Percentiles rank a stretch among this genome's conserved stretches.
These are phyloP conservation scores for Incumbomyces lentus DNA, from an alignment of 2,329 filamentous ascomycete species.

Conservation along the genomic window DNA sequence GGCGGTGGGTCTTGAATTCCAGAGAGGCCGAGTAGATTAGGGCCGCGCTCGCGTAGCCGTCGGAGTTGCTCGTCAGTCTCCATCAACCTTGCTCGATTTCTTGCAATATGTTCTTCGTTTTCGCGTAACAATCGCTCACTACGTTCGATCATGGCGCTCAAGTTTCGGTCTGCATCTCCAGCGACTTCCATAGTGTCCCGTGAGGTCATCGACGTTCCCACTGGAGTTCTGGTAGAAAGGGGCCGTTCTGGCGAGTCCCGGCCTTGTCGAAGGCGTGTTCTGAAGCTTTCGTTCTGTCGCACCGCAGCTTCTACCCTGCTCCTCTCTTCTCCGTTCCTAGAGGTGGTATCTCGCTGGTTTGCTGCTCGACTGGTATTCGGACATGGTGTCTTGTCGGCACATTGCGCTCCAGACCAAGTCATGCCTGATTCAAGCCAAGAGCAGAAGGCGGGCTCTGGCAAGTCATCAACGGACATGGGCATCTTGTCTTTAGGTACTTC, in stretches of 20 bases:
- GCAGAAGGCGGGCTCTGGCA: conserved; percentile 37
- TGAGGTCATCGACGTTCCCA: not conserved
- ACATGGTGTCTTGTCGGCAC: conserved; percentile 33
- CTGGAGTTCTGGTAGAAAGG: not conserved
- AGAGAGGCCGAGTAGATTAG: not conserved
- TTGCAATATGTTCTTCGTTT: not conserved
- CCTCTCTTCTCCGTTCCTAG: not conserved
- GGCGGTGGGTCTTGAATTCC: not conserved
- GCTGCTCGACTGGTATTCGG: not conserved
- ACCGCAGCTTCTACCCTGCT: not conserved
- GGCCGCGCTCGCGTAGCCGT: not conserved
- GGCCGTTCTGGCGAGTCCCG: not conserved
- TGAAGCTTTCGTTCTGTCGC: conserved; percentile 2
- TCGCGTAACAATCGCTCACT: not conserved
- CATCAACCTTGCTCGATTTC: not conserved
- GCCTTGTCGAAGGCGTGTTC: not conserved
- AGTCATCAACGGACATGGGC: conserved; percentile 17
- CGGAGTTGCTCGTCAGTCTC: not conserved
- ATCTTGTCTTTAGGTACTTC: conserved; percentile 8
- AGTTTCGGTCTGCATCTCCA: not conserved
- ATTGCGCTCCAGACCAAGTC: conserved; percentile 52
- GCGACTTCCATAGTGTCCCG: not conserved
- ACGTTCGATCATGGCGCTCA: conserved; percentile 1
- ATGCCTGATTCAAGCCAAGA: conserved; percentile 55
- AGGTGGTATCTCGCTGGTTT: not conserved